Percentiles rank a stretch among this genome's conserved stretches.
phyloP scores from a whole-genome alignment of 2,329 filamentous ascomycete genomes.

The Beauveria brongniartii region DNA sequence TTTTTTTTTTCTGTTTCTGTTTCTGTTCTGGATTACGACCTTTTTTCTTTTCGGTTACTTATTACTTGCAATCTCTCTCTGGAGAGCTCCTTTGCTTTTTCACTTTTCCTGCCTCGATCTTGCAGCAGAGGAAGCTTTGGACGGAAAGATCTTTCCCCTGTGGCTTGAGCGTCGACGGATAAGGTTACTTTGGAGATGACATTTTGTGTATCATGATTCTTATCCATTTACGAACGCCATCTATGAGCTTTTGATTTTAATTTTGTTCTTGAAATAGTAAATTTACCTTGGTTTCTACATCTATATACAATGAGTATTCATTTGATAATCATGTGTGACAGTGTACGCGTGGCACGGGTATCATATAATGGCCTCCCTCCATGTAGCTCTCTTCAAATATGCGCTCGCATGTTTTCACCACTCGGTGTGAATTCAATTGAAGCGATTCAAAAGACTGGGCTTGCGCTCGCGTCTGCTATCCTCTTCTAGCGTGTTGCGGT shows the following conservation, averaged over 20 bases:
- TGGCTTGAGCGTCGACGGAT: background rate
- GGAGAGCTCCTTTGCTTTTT: background rate
- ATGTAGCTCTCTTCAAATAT: background rate
- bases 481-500: background rate
- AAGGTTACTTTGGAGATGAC: background rate
- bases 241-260: background rate
- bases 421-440: background rate
- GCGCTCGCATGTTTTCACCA: no score
- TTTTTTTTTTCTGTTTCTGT: background rate
- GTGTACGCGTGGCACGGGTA: background rate
- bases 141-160: background rate
- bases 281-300: background rate
- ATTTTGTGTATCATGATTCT: conserved; percentile 9
- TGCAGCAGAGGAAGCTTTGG: background rate
- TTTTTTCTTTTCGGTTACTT: background rate
- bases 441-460: background rate
- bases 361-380: background rate
- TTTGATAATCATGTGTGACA: background rate
- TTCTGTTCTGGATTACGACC: no score
- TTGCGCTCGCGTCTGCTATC: background rate
- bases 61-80: background rate
- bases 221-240: background rate
- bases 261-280: background rate
- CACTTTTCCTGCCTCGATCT: background rate
- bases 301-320: background rate